Conservation (phyloP, 495 filamentous ascomycete species). For the Gamarada debralockiae region DNA sequence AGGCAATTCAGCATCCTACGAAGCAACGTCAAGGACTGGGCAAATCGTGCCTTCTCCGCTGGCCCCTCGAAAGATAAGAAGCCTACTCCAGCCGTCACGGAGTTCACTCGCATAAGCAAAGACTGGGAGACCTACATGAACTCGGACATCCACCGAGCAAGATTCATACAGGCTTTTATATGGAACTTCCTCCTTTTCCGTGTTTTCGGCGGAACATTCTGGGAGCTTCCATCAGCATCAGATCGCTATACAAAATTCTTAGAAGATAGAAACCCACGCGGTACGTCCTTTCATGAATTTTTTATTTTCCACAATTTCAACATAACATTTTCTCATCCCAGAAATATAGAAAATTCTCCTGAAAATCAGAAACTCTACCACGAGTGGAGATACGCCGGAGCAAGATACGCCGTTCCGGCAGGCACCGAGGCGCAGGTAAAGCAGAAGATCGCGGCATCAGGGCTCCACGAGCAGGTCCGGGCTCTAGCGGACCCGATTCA, state of each 20-base stretch:
- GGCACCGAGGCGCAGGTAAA: background rate
- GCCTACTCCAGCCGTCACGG: background rate
- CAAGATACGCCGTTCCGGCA: background rate
- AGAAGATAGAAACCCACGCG: no score
- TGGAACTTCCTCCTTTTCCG: background rate
- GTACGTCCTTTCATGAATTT: no score
- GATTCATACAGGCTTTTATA: conserved; percentile 1
- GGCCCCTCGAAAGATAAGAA: background rate
- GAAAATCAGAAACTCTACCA: background rate
- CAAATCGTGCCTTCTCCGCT: background rate
- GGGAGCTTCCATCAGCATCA: no score
- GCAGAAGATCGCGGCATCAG: background rate
- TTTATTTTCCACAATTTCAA: background rate
- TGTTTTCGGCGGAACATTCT: background rate
- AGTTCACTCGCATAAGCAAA: background rate
- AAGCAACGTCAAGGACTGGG: conserved; percentile 3
- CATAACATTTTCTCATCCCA: background rate
- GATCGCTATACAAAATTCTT: no score
- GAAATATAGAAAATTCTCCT: background rate
- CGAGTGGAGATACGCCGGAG: background rate
- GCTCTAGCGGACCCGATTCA: background rate
- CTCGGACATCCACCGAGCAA: background rate
- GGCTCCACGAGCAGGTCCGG: background rate
- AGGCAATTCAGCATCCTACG: conserved; percentile 1
- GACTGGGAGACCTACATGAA: background rate